Base-by-base conservation (phyloP, 495 filamentous ascomycete species). In the Xylaria nigripes region DNA sequence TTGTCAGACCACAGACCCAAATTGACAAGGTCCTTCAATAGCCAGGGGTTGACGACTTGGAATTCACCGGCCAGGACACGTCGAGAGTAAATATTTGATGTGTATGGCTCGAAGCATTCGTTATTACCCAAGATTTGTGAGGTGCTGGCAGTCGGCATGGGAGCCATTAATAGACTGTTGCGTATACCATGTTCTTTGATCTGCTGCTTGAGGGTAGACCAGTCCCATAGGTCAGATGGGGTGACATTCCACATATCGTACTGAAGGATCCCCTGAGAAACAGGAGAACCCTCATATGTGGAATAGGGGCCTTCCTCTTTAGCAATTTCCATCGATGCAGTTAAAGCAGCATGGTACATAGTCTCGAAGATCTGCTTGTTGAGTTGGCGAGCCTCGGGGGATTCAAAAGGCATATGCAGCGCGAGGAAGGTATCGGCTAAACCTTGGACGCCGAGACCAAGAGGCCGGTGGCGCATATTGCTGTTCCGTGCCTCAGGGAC, bases 341-440 rank as follows among this genome's bases (percentile, higher is more conserved):
- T 95, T 51, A 98, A 75, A 54, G 89, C 90, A 68, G 84, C 93
- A 69, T 98, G 93, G 75, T 98, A 98, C 73, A 98, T 96, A 38
- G 93, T 98, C 81, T 98, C 93, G 64, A 98, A 98, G 68, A 98
- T 96, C 71, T 97, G 90, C 62, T 86, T 92, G 79, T 98, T 98
- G 62, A 98, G 81, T 64, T 92, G 81, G 59, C 85, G 85, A 41
- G 93, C 93, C 74, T 96, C 88, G 16, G 87, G 80, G 0, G 94
- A 98, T 67, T 98, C 93, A 68, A 98, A 98, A 8, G 93, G 93
- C 75, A 95, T 77, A 64, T 94, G 93, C 51, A 98, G 85, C 50
- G 94, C 92, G 56, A 98, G 81, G 85, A 98, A 98, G 45, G 89
- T 89, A 79, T 98, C 93, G n/a, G 93, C 93, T 60, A 98, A 85